Base-by-base conservation (phyloP, 2,329 filamentous ascomycete species). In the Esteya vermicola region DNA sequence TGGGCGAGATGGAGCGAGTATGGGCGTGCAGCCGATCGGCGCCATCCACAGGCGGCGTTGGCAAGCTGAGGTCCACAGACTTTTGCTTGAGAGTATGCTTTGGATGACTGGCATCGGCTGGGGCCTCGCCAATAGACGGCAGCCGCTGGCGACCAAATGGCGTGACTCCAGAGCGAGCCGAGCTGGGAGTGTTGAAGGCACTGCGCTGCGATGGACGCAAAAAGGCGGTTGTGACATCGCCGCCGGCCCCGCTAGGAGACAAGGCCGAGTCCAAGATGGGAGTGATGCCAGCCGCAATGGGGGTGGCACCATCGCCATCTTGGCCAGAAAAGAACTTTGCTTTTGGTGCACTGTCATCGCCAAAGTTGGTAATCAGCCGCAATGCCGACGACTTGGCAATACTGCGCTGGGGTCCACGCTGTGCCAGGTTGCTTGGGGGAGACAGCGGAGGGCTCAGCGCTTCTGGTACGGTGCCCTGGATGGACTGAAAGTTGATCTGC, bases 281-380 rank as follows among this genome's bases (percentile, higher is more conserved):
- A 0, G 89, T 96, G 1, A 83, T 72, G n/a, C 81, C 85, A 2
- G 78, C 78, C 9, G 82, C 82, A 48, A 86, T 81, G 1, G 86
- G 86, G 0, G 86, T 94, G 48, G 65, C 65, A 9, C 72, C 72
- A 27, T 67, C 45, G 28, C 67, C 45, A 37, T 78, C 74, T 6
- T 57, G 61, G 30, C 63, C 56, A 1, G 65, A 62, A 49, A 78
- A 75, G 59, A 84, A 77, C 57, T 75, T 77, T 39, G 78, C 74
- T 45, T 79, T 78, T 10, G 33, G 25, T 19, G 65, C 63, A 5
- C 61, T 62, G 34, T 67, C 65, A 36, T 78, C 74, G 8, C 77
- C 81, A 52, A 98, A 96, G 0, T 82, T 80, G 0, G 91, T 96
- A 51, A 96, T 93, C 2, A 96, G 72, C 57, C 93, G 94, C 44